phyloP scores from a whole-genome alignment of 441 rosid genomes.

The Gossypium lobatum region DNA sequence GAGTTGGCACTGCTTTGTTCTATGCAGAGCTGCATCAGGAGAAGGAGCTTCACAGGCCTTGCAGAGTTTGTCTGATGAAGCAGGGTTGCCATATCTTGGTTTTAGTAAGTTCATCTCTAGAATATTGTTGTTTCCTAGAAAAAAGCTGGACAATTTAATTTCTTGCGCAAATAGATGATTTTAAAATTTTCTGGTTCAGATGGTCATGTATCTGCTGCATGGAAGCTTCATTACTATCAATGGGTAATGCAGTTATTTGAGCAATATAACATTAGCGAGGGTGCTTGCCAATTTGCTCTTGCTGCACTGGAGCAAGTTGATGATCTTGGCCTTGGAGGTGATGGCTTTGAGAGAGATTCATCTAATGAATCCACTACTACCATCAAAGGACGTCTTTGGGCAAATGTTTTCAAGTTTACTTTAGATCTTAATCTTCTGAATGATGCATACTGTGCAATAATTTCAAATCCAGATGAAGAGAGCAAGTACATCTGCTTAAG shows the following conservation, averaged over 20 bases:
- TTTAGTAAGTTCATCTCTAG: conserved; percentile 43
- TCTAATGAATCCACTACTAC: conserved; percentile 46
- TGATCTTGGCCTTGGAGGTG: conserved; percentile 44
- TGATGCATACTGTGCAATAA: conserved; percentile 95
- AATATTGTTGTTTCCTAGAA: background rate
- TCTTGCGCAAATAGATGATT: conserved; percentile 3
- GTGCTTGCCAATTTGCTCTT: conserved; percentile 94
- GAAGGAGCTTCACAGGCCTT: conserved; percentile 70
- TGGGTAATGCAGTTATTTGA: conserved; percentile 99
- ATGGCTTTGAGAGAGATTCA: conserved; percentile 30
- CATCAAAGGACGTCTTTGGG: conserved; percentile 89
- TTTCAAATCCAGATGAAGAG: conserved; percentile 98
- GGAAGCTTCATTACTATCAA: conserved; percentile 97
- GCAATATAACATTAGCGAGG: conserved; percentile 82
- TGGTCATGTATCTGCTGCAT: conserved; percentile 47
- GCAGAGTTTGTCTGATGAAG: conserved; percentile 64
- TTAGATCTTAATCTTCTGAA: conserved; percentile 79
- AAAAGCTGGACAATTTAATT: conserved; percentile 5
- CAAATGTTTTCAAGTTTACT: conserved; percentile 86
- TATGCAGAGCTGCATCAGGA: conserved; percentile 87
- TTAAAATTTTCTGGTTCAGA: conserved; percentile 32
- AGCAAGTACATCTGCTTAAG: conserved; percentile 92
- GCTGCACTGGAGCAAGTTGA: conserved; percentile 99
- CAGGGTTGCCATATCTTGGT: conserved; percentile 61
- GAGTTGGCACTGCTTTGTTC: conserved; percentile 20